Evolutionary conservation across 2,329 filamentous ascomycete genomes (phyloP).

Genomic region (Basipetospora chlamydospora): DNA sequence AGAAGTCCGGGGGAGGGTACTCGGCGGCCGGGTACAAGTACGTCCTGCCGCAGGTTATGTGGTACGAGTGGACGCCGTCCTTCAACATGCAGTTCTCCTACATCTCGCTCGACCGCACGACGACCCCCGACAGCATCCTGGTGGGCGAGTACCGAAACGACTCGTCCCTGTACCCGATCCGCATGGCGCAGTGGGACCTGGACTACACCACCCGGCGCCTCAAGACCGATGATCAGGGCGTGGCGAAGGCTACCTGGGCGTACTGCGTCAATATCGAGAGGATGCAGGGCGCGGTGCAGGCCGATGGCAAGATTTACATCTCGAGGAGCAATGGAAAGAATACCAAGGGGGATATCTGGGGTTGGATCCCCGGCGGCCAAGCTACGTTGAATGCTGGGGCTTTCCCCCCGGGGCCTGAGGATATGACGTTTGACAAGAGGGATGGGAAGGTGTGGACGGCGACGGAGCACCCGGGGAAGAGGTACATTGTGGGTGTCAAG

Average conservation of each 20-base stretch:
- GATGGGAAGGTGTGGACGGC: conserved; percentile 9
- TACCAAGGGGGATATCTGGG: conserved; percentile 16
- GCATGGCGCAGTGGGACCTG: conserved; percentile 17
- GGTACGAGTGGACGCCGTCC: conserved; percentile 13
- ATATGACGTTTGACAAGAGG: conserved; percentile 18
- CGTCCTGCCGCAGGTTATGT: conserved; percentile 19
- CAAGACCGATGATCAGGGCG: conserved; percentile 10
- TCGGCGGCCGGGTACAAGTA: conserved; percentile 18
- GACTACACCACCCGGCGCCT: conserved; percentile 11
- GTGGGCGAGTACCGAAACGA: conserved; percentile 19
- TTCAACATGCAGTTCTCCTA: conserved; percentile 19
- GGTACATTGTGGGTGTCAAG: conserved; percentile 3
- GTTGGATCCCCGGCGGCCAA: conserved; percentile 15
- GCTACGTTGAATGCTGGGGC: conserved; percentile 11
- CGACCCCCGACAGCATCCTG: conserved; percentile 16
- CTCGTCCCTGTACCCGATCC: conserved; percentile 11
- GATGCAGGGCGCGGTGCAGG: conserved; percentile 19
- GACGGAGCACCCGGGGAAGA: conserved; percentile 7
- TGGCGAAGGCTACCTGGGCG: conserved; percentile 15
- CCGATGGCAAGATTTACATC: conserved; percentile 17
- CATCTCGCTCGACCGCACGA: conserved; percentile 20
- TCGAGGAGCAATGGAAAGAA: conserved; percentile 16
- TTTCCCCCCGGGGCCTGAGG: conserved; percentile 17
- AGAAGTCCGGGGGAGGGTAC: conserved; percentile 13
- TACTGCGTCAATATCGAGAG: conserved; percentile 17